These are phyloP conservation scores for Brassica hybrid DNA, from an alignment of 441 rosid genomes.

Conservation along the genomic window DNA sequence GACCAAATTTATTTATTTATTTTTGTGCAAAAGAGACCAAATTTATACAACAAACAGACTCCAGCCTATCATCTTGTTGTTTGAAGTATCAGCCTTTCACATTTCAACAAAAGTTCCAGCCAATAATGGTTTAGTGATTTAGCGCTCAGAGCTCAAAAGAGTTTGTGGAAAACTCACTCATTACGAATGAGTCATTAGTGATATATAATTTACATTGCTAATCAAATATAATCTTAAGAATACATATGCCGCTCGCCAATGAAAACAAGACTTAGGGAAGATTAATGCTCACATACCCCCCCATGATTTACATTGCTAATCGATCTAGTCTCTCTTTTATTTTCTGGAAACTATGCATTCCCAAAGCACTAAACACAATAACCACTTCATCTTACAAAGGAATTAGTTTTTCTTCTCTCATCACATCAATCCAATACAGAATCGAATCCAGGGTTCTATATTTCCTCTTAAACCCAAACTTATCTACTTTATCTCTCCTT, in stretches of 20 bases:
- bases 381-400: constrained; percentile 41
- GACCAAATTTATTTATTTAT: no score
- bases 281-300: constrained; percentile 12
- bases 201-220: neutral
- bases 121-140: neutral
- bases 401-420: constrained; percentile 65
- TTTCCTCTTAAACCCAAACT: constrained; percentile 65
- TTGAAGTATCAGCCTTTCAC: constrained; percentile 10
- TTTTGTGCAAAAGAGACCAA: no score
- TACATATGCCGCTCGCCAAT: neutral
- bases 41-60: constrained; percentile 6
- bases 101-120: neutral
- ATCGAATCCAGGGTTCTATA: constrained; percentile 60
- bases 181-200: neutral
- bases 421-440: constrained; percentile 67
- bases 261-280: neutral
- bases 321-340: neutral
- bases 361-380: neutral
- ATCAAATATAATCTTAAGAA: neutral
- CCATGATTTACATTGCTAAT: constrained; percentile 15
- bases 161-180: neutral
- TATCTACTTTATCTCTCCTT: constrained; percentile 63
- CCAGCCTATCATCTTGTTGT: constrained; percentile 16
- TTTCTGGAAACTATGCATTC: neutral
- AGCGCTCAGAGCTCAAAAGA: neutral